Evolutionary conservation across 1,139 yeast species (phyloP).

Genomic region (Scheffersomyces parashehatae): DNA sequence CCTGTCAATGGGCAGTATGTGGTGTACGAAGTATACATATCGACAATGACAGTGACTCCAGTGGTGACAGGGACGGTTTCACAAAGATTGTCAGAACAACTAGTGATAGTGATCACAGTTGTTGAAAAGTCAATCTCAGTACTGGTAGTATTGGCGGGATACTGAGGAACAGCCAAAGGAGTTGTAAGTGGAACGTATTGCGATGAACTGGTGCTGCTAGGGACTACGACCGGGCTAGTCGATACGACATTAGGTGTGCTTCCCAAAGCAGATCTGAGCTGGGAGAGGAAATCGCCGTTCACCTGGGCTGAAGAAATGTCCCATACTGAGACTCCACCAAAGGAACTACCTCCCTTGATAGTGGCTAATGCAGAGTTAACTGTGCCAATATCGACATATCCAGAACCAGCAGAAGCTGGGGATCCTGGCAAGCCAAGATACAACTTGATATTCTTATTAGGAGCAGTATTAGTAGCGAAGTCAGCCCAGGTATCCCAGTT

Average conservation of each 20-base stretch:
- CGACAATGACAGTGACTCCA: conserved; percentile 37
- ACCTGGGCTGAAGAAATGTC: conserved; percentile 60
- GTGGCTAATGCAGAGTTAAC: conserved; percentile 24
- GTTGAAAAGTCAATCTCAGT: conserved; percentile 22
- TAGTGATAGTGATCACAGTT: conserved; percentile 31
- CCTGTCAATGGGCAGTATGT: conserved; percentile 7
- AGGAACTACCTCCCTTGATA: conserved; percentile 39
- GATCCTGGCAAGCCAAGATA: conserved; percentile 38
- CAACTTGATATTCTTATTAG: conserved; percentile 25
- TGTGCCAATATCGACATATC: conserved; percentile 40
- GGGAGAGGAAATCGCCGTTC: conserved; percentile 14
- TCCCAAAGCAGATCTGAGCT: conserved; percentile 8
- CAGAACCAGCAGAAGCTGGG: conserved; percentile 63
- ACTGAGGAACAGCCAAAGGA: not conserved
- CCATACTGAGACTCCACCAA: conserved; percentile 91
- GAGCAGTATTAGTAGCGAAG: conserved; percentile 21
- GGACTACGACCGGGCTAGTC: not conserved
- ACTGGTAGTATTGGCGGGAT: not conserved
- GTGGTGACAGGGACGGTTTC: conserved; percentile 32
- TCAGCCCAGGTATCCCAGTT: conserved; percentile 26
- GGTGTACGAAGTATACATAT: conserved; percentile 10
- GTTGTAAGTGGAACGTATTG: not conserved
- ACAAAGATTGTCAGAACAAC: conserved; percentile 33
- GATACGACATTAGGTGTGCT: not conserved
- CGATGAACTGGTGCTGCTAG: not conserved